Base-by-base conservation (phyloP, 129 eudicot species). In the Flaveria trinervia region DNA sequence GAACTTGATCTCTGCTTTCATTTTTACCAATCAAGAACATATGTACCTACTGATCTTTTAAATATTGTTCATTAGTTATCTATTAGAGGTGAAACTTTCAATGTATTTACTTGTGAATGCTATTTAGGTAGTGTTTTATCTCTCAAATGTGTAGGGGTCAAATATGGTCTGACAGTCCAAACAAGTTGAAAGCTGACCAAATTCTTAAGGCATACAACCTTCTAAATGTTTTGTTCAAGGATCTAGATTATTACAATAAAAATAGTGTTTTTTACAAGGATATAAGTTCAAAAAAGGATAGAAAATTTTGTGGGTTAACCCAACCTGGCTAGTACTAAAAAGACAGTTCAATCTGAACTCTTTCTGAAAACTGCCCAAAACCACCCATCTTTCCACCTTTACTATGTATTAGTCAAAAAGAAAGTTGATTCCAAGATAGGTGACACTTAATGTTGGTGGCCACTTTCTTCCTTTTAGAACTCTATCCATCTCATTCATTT, bases 1-100 rank as follows among this genome's bases (percentile, higher is more conserved):
- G 60, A 65, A 65, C 68, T 80, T 52, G 23, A 30, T 64, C 51
- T 3, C 15, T 68, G 44, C 12, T 72, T 79, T 36, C 61, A 45
- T 13, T 68, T 66, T 65, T 76, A 16, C 14, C 20, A 74, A 43
- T n/a, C 57, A 44, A 44, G 59, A 60, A 9, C 15, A 49, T 64
- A 64, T 22, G n/a, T 14, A 49, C 33, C 52, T 62, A 26, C 44
- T 9, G 9, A 69, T 69, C 43, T 20, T 57, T 10, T 57, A 57
- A 57, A 20, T 23, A 20, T 43, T 3, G 33, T 18, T 17, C 28
- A 22, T 45, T 48, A 64, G 28, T 5, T 45, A 17, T 62, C 70
- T 61, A 43, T 9, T 22, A 60, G 39, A 55, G 23, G 48, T 65
- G 49, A 22, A n/a, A 65, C 7, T 15, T 65, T 33, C 13, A 5